Evolutionary conservation across 1,284 basidiomycete species (phyloP), one percentile per base, ranked within the genome.

Genomic region (Sphaerobolus stellatus): DNA sequence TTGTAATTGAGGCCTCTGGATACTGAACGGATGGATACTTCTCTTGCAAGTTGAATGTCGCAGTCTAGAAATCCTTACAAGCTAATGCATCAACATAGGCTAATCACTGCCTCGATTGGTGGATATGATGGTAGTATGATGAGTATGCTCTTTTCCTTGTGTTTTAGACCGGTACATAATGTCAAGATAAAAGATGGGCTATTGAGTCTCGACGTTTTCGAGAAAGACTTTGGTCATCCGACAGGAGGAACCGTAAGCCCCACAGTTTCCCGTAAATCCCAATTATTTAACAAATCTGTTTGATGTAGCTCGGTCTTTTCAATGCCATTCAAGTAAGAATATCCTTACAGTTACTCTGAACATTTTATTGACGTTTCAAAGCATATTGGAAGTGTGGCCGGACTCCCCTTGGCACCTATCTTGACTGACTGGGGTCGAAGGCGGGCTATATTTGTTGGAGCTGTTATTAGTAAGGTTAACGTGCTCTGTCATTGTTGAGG

Each of bases 81-180:
- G 30, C 20, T 43, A 46, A 38, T 53, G 3, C n/a, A n/a, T n/a
- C n/a, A n/a, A n/a, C 41, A 38, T 56, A 84, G 84, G 47, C 79
- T 89, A 55, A 86, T 88, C 66, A 88, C 86, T 8, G 86, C 86
- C n/a, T 86, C 84, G 7, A 86, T 83, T 52, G 88, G 85, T 66
- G 86, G 87, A 54, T 90, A 84, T 66, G 87, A 89, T 66, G 84
- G 84, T 57, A 82, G 78, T 68, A 81, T 88, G 80, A 86, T 88
- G 85, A 89, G 22, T 27, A 49, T 3, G 60, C 44, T 50, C 59
- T 8, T n/a, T 28, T n/a, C 40, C 22, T 22, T 18, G n/a, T 49
- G 9, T 20, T 43, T 50, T 43, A 14, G 9, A 48, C 43, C 18
- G 16, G 49, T 58, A 9, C 22, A 11, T 9, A 11, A 13, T 44